These are phyloP conservation scores for Sphaerosporella brunnea DNA, from an alignment of 495 filamentous ascomycete genomes.

Conservation along the genomic window DNA sequence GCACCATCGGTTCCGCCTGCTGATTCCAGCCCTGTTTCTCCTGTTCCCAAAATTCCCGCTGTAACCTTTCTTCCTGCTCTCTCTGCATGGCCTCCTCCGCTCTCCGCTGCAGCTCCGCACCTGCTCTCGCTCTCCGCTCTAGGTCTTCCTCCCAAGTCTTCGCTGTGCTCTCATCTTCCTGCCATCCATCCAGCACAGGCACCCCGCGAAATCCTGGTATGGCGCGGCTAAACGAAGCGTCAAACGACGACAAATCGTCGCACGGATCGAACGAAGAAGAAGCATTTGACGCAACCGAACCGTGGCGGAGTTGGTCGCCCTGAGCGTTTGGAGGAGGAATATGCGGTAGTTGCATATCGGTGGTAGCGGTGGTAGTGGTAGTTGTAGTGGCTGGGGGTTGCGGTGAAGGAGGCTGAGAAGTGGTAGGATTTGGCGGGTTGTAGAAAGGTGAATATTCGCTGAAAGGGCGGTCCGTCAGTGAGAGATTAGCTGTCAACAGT, in stretches of 20 bases:
- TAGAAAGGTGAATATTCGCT: constrained; percentile 21
- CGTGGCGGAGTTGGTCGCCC: constrained; percentile 9
- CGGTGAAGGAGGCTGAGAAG: background rate
- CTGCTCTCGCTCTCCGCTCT: constrained; percentile 19
- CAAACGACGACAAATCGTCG: constrained; percentile 19
- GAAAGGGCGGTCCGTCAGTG: constrained; percentile 13
- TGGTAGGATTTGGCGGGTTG: constrained; percentile 7
- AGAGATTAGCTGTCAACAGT: constrained; percentile 14
- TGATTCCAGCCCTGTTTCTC: constrained; percentile 10
- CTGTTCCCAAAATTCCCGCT: constrained; percentile 23
- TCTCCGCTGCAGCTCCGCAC: constrained; percentile 20
- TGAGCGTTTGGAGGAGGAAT: constrained; percentile 5
- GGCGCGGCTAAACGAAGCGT: constrained; percentile 20
- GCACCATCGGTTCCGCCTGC: background rate
- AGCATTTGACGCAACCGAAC: constrained; percentile 13
- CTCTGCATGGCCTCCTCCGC: constrained; percentile 17
- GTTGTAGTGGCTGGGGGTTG: background rate
- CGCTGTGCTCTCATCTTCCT: constrained; percentile 18
- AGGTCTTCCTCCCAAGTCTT: constrained; percentile 26
- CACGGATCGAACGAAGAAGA: constrained; percentile 19
- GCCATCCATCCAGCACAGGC: constrained; percentile 12
- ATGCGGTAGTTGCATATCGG: background rate
- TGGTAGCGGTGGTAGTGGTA: background rate
- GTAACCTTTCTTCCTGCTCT: constrained; percentile 16
- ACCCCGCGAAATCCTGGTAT: constrained; percentile 12